Conservation (phyloP, 2,329 filamentous ascomycete species). For the Macrophomina tecta region DNA sequence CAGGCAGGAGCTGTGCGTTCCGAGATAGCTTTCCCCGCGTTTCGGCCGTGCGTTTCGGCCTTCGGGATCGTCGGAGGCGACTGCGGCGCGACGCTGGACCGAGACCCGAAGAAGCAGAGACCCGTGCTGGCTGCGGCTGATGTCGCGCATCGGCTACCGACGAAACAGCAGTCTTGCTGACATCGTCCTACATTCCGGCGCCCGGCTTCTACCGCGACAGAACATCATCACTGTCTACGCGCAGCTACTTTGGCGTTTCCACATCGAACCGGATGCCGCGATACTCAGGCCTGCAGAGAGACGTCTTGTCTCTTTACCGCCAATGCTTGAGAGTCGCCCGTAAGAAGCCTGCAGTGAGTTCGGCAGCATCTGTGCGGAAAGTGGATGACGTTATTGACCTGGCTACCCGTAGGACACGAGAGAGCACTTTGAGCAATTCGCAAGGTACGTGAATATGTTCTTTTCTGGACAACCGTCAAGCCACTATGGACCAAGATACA, state of each 20-base stretch:
- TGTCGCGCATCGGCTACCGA: background rate
- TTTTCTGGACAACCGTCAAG: background rate
- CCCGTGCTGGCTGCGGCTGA: background rate
- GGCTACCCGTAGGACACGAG: conserved; percentile 56
- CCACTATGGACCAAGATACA: background rate
- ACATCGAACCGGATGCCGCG: conserved; percentile 46
- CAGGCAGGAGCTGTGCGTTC: background rate
- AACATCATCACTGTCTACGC: background rate
- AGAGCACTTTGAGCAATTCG: conserved; percentile 68
- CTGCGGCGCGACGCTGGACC: conserved; percentile 11
- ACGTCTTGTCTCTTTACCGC: conserved; percentile 86
- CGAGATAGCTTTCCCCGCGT: conserved; percentile 15
- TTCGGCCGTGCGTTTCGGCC: background rate
- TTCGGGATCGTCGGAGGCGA: conserved; percentile 11
- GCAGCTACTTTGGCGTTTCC: background rate
- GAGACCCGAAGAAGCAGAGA: background rate
- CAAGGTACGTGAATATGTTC: conserved; percentile 56
- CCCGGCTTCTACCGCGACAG: background rate
- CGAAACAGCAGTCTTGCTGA: background rate
- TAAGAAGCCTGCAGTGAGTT: conserved; percentile 75
- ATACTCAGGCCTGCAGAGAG: conserved; percentile 86
- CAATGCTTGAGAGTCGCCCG: conserved; percentile 81
- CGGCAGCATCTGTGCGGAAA: conserved; percentile 44
- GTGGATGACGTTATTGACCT: conserved; percentile 30
- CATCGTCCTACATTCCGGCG: background rate